Percentiles rank a stretch among this genome's conserved stretches.
These are phyloP conservation scores for Aspergillus chevalieri DNA, from an alignment of 2,329 filamentous ascomycete species.

Conservation along the genomic window DNA sequence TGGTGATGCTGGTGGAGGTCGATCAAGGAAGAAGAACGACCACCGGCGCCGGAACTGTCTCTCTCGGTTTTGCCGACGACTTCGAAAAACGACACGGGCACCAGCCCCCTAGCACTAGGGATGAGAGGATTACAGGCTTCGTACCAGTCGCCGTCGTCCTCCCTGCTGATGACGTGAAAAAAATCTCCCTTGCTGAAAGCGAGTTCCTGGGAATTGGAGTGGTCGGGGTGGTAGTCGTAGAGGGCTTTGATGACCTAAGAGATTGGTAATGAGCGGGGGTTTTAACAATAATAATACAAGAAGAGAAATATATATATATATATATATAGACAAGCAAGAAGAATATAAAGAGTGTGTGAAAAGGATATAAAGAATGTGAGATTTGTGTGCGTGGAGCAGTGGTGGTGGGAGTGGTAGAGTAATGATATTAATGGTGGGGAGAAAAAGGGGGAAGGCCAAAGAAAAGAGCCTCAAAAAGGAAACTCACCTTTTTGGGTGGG, in stretches of 20 bases:
- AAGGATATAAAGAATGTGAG: not conserved
- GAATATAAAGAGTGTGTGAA: not conserved
- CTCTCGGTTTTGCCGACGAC: conserved; percentile 84
- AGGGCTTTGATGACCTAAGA: conserved; percentile 88
- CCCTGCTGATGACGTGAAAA: conserved; percentile 93
- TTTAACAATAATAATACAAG: conserved; percentile 1
- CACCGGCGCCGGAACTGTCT: conserved; percentile 59
- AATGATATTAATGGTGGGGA: conserved; percentile 5
- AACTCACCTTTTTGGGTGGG: conserved; percentile 75
- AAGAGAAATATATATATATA: not conserved
- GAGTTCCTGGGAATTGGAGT: conserved; percentile 63
- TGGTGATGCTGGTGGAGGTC: conserved; percentile 3
- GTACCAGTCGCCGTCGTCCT: conserved; percentile 95
- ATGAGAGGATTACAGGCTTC: conserved; percentile 93
- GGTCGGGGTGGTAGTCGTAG: conserved; percentile 80
- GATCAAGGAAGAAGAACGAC: conserved; percentile 21
- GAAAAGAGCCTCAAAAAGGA: conserved; percentile 4
- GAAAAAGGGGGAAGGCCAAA: not conserved
- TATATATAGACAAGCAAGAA: not conserved
- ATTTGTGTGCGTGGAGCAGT: not conserved
- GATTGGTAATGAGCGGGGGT: not conserved
- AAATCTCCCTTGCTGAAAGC: conserved; percentile 94
- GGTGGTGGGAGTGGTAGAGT: not conserved
- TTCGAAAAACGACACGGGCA: conserved; percentile 92
- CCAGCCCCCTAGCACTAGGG: conserved; percentile 76